A percentile compares a stretch with the other conserved stretches of the same genome.
phyloP scores from a whole-genome alignment of 1,284 basidiomycete genomes.

The Cystobasidium sp. region DNA sequence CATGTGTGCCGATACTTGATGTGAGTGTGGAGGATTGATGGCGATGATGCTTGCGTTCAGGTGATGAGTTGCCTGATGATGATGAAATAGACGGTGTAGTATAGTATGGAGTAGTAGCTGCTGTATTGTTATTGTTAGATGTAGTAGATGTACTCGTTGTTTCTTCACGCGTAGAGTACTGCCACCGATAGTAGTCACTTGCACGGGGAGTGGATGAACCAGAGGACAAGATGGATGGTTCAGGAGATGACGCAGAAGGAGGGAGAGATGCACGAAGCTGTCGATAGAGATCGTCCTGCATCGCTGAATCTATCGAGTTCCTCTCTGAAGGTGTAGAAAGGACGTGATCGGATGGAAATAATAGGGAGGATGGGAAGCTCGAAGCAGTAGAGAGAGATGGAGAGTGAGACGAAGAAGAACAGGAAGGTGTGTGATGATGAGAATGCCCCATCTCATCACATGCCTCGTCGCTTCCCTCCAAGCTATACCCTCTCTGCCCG shows the following conservation, averaged over 20 bases:
- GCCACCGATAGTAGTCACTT: too few relatives aligned
- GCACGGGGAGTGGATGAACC: too few relatives aligned
- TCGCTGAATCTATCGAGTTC: neutral
- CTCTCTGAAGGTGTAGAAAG: too few relatives aligned
- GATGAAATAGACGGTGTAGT: neutral
- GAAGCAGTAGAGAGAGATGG: neutral
- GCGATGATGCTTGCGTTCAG: neutral
- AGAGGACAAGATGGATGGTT: too few relatives aligned
- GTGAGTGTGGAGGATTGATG: neutral
- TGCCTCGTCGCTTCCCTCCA: too few relatives aligned
- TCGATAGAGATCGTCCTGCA: neutral
- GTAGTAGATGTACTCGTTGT: neutral
- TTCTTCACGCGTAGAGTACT: too few relatives aligned
- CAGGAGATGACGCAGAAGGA: neutral
- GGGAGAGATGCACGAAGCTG: neutral
- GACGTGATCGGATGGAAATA: neutral
- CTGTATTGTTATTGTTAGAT: neutral
- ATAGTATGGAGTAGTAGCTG: neutral
- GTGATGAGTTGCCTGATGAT: neutral
- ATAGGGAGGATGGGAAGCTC: neutral
- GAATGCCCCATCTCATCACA: too few relatives aligned
- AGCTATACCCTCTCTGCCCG: too few relatives aligned
- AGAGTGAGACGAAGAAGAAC: neutral
- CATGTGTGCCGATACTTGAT: neutral
- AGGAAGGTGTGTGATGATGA: neutral